Evolutionary conservation across 495 filamentous ascomycete genomes (phyloP).

Genomic region (Chaetomium fimeti): DNA sequence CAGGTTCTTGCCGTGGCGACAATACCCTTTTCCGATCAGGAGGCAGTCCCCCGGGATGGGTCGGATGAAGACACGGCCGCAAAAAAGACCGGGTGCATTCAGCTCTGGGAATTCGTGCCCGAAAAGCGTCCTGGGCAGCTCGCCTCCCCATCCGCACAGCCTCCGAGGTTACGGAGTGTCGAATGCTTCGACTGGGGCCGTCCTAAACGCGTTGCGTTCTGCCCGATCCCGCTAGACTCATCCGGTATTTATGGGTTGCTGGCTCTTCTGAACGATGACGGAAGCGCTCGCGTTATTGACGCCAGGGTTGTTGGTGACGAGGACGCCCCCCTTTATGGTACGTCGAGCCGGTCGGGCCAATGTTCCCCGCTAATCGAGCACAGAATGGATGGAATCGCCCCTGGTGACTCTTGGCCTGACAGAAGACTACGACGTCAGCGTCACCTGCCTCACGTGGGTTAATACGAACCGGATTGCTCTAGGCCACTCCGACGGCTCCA

Average conservation of each 20-base stretch:
- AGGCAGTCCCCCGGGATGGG: conserved; percentile 22
- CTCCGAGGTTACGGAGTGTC: conserved; percentile 33
- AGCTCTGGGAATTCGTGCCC: conserved; percentile 45
- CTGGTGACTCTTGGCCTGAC: conserved; percentile 41
- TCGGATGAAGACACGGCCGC: conserved; percentile 24
- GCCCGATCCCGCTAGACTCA: conserved; percentile 40
- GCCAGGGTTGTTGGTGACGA: conserved; percentile 31
- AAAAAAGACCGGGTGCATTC: conserved; percentile 38
- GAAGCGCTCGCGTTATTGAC: conserved; percentile 44
- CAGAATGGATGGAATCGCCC: conserved; percentile 44
- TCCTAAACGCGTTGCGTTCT: conserved; percentile 46
- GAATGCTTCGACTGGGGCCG: conserved; percentile 46
- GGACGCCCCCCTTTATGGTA: conserved; percentile 37
- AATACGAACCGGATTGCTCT: conserved; percentile 49
- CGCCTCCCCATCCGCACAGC: conserved; percentile 23
- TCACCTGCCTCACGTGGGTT: conserved; percentile 50
- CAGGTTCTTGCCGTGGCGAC: conserved; percentile 49
- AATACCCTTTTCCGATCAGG: conserved; percentile 48
- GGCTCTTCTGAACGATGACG: conserved; percentile 45
- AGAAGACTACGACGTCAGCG: conserved; percentile 43
- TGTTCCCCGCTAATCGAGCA: conserved; percentile 19
- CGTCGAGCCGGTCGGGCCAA: conserved; percentile 5
- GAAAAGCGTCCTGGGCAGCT: conserved; percentile 22
- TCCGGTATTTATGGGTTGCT: conserved; percentile 34
- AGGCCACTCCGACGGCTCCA: conserved; percentile 49